phyloP scores from a whole-genome alignment of 352 stramenopile species.

The Phytopythium helicoides region DNA sequence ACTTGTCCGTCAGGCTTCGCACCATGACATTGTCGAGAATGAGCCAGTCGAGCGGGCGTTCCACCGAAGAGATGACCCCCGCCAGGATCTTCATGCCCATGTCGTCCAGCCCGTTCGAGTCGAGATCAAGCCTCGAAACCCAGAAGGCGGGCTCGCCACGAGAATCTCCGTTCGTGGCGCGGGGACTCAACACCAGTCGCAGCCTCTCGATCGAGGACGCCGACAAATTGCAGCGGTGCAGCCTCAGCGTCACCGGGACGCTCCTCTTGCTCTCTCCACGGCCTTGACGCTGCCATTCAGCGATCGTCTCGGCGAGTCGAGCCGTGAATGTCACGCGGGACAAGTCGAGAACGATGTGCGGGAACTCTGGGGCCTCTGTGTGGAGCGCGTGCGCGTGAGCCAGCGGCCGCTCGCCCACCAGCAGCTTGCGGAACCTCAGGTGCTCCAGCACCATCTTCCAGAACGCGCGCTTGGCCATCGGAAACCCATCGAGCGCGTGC shows the following conservation, averaged over 20 bases:
- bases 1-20: too few relatives aligned
- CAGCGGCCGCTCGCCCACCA: neutral
- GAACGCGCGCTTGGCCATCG: conserved; percentile 30
- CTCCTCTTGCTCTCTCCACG: neutral
- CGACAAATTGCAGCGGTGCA: conserved; percentile 22
- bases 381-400: conserved; percentile 14
- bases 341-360: conserved; percentile 34
- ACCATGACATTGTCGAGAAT: conserved; percentile 17
- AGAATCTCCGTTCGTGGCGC: neutral
- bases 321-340: conserved; percentile 17
- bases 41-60: conserved; percentile 17
- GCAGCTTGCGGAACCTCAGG: conserved; percentile 11
- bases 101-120: conserved; percentile 22
- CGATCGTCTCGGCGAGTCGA: conserved; percentile 16
- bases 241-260: conserved; percentile 18
- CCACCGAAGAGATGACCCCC: conserved; percentile 8
- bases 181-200: neutral
- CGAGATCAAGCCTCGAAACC: conserved; percentile 27
- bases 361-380: conserved; percentile 21
- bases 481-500: conserved; percentile 22
- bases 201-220: conserved; percentile 15
- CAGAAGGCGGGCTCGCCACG: conserved; percentile 8
- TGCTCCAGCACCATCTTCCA: conserved; percentile 25
- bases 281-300: neutral
- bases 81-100: conserved; percentile 17